Percentiles rank a stretch among this genome's conserved stretches.
phyloP scores from a whole-genome alignment of 352 stramenopile species.

The Aphanomyces invadans region DNA sequence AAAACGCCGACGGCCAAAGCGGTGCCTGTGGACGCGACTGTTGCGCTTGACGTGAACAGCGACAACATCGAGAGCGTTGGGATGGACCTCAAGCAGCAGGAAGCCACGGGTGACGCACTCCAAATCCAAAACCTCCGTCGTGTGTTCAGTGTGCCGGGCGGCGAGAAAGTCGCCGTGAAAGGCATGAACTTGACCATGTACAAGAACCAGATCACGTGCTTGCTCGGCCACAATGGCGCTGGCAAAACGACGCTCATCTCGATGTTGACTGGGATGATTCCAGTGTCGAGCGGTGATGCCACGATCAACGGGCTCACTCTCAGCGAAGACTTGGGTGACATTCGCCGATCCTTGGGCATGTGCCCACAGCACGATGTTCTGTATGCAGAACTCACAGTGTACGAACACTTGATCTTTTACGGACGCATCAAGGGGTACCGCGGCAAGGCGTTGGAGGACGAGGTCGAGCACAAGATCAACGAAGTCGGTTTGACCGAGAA shows the following conservation, averaged over 20 bases:
- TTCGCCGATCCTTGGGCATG: slow-evolving; percentile 89
- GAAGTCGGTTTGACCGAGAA: slow-evolving; percentile 90
- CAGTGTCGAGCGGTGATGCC: slow-evolving; percentile 37
- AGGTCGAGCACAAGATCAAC: slow-evolving; percentile 56
- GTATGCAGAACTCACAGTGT: slow-evolving; percentile 92
- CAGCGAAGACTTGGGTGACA: slow-evolving; percentile 56
- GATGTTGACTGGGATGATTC: slow-evolving; percentile 56
- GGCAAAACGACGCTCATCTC: slow-evolving; percentile 73
- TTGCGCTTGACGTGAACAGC: slow-evolving; percentile 26
- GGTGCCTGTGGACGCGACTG: neutral
- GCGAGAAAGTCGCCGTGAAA: slow-evolving; percentile 82
- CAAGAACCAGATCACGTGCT: slow-evolving; percentile 59
- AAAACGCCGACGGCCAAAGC: slow-evolving; percentile 13
- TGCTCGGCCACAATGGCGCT: slow-evolving; percentile 71
- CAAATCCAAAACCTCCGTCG: slow-evolving; percentile 56
- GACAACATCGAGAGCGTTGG: slow-evolving; percentile 28
- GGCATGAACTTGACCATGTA: slow-evolving; percentile 67
- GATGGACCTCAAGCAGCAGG: slow-evolving; percentile 45
- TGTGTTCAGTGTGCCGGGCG: slow-evolving; percentile 67
- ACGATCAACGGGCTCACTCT: slow-evolving; percentile 83
- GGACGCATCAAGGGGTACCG: slow-evolving; percentile 82
- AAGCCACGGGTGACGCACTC: slow-evolving; percentile 40
- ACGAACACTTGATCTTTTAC: slow-evolving; percentile 95
- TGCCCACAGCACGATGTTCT: slow-evolving; percentile 97
- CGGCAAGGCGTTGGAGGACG: slow-evolving; percentile 25